A percentile compares a stretch with the other conserved stretches of the same genome.
phyloP scores from a whole-genome alignment of 2,329 filamentous ascomycete species.

The Sporothrix phasma region DNA sequence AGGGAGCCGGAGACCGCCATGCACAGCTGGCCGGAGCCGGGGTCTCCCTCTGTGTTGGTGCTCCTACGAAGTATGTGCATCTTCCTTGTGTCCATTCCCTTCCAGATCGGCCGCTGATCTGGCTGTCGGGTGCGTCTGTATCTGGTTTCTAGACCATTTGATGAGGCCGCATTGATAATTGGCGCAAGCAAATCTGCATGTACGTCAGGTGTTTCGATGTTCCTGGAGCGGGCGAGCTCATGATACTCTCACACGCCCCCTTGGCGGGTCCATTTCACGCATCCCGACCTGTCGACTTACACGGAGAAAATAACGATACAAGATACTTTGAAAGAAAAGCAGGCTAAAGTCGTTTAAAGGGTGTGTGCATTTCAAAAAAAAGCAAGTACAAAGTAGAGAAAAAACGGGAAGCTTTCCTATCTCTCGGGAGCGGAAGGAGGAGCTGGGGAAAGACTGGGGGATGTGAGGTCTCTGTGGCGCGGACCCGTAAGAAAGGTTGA shows the following conservation, averaged over 20 bases:
- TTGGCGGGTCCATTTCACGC: not conserved
- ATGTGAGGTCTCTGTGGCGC: not conserved
- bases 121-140: not conserved
- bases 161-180: too few relatives aligned
- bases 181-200: not conserved
- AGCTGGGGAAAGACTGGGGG: not conserved
- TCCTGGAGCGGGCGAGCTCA: not conserved
- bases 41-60: not conserved
- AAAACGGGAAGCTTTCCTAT: not conserved
- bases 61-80: too few relatives aligned
- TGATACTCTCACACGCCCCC: not conserved
- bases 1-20: not conserved
- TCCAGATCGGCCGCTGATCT: not conserved
- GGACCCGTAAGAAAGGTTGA: slow-evolving; percentile 4
- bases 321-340: not conserved
- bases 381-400: not conserved
- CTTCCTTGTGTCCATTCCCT: not conserved
- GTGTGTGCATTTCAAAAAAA: not conserved
- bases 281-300: not conserved
- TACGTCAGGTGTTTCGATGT: too few relatives aligned
- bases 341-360: not conserved
- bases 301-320: not conserved
- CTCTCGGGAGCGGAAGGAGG: not conserved
- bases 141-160: not conserved
- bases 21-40: not conserved